Conservation (phyloP, 108 stramenopile genomes). For the Pseudonitzschia delicatissima region DNA sequence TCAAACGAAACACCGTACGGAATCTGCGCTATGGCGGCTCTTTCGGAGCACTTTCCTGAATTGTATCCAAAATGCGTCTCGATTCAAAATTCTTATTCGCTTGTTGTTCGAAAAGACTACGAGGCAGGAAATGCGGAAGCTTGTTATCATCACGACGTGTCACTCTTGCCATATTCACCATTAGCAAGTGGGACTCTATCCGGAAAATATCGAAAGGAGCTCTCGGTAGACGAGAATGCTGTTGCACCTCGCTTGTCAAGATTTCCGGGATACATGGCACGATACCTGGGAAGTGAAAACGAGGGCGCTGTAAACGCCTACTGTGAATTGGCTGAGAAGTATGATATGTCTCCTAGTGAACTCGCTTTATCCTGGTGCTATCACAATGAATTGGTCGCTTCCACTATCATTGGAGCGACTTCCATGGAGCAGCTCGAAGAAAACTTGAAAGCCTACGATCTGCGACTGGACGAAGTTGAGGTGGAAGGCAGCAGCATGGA, state of each 20-base stretch:
- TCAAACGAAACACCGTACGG: slow-evolving; percentile 94
- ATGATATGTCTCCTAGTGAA: slow-evolving; percentile 67
- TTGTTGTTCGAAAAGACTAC: slow-evolving; percentile 86
- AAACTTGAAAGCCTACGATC: slow-evolving; percentile 49
- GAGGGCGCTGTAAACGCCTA: slow-evolving; percentile 76
- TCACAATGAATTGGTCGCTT: slow-evolving; percentile 75
- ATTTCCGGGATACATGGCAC: slow-evolving; percentile 87
- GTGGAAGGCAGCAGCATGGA: slow-evolving; percentile 46
- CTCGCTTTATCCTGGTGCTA: slow-evolving; percentile 84
- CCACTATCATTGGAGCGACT: slow-evolving; percentile 93
- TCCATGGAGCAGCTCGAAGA: slow-evolving; percentile 78
- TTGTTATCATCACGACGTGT: slow-evolving; percentile 84
- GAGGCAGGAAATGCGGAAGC: slow-evolving; percentile 85
- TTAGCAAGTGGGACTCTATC: slow-evolving; percentile 87
- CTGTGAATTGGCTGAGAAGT: slow-evolving; percentile 53
- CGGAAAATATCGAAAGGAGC: slow-evolving; percentile 63
- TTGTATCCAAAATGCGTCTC: slow-evolving; percentile 79
- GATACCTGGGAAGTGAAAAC: slow-evolving; percentile 56
- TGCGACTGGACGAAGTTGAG: slow-evolving; percentile 11
- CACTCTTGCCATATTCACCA: slow-evolving; percentile 86
- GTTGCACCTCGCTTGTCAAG: slow-evolving; percentile 48
- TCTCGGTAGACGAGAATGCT: slow-evolving; percentile 23
- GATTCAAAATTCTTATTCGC: slow-evolving; percentile 86
- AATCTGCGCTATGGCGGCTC: slow-evolving; percentile 67
- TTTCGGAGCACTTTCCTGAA: slow-evolving; percentile 62